phyloP scores from a whole-genome alignment of 768 basidiomycete genomes.

The Xerocomus potaroensis region DNA sequence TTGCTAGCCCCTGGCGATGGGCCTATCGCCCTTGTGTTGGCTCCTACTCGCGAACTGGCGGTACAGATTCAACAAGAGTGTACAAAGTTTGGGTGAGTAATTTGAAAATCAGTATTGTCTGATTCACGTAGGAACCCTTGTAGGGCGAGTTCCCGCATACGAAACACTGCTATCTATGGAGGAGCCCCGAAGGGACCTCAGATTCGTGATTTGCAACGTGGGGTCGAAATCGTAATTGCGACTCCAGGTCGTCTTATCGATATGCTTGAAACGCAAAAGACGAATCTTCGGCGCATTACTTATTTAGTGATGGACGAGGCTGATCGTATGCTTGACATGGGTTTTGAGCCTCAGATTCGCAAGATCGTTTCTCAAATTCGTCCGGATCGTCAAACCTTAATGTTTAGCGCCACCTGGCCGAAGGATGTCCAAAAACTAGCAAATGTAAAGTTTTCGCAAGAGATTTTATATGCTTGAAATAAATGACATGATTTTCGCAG shows the following conservation, averaged over 20 bases:
- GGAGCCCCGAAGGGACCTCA: conserved; percentile 99
- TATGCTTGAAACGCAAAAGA: conserved; percentile 96
- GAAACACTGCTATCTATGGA: conserved; percentile 98
- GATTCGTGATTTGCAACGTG: conserved; percentile 95
- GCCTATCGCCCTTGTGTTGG: conserved; percentile 93
- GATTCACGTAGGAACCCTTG: conserved; percentile 3
- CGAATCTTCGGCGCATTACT: conserved; percentile 92
- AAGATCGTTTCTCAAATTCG: conserved; percentile 98
- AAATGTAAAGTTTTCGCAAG: conserved; percentile 45
- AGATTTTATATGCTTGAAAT: background rate
- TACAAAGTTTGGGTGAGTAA: conserved; percentile 87
- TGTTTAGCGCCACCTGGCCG: conserved; percentile 99
- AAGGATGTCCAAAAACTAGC: conserved; percentile 99
- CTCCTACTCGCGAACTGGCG: conserved; percentile 96
- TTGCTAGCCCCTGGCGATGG: conserved; percentile 92
- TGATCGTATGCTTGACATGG: conserved; percentile 99
- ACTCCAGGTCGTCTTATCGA: conserved; percentile 99
- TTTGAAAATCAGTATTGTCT: background rate
- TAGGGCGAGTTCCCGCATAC: conserved; percentile 88
- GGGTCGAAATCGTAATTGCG: conserved; percentile 98
- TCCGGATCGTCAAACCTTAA: conserved; percentile 96
- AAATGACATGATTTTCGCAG: conserved; percentile 36
- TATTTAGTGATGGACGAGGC: conserved; percentile 99
- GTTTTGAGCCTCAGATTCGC: conserved; percentile 99
- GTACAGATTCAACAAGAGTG: conserved; percentile 99